Evolutionary conservation across 177 flowering plant species (phyloP).

Genomic region (Vitis hybrid): DNA sequence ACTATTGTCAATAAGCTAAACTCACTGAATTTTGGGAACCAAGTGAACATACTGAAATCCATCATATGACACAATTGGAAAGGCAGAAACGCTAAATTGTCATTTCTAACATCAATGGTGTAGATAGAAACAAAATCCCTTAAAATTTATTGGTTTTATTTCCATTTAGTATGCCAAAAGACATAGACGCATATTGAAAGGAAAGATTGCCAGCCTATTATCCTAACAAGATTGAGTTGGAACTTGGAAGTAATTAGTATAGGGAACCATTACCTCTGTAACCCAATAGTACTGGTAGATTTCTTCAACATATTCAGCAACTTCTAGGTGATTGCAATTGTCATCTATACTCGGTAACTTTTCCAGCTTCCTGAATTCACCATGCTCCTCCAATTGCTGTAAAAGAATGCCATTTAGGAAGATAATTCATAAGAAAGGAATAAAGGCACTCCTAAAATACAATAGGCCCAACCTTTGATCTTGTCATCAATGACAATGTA

Average conservation of each 20-base stretch:
- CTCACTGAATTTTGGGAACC: no score
- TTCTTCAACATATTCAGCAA: slow-evolving; percentile 84
- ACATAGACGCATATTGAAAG: no score
- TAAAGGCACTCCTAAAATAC: neutral
- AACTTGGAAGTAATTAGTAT: neutral
- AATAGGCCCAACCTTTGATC: slow-evolving; percentile 56
- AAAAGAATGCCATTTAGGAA: slow-evolving; percentile 11
- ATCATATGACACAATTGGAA: no score
- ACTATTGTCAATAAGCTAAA: no score
- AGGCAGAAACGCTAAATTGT: no score
- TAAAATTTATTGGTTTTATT: no score
- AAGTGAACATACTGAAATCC: no score
- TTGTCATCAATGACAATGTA: slow-evolving; percentile 58
- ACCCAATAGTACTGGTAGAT: slow-evolving; percentile 87
- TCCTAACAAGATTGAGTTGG: no score
- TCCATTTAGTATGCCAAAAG: no score
- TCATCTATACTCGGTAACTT: slow-evolving; percentile 71
- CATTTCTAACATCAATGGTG: no score
- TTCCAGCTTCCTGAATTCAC: slow-evolving; percentile 29
- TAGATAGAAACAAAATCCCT: no score
- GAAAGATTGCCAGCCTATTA: no score
- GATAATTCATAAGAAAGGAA: slow-evolving; percentile 1
- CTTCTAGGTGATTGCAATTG: slow-evolving; percentile 72
- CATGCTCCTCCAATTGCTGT: slow-evolving; percentile 41
- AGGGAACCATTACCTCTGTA: slow-evolving; percentile 56